Evolutionary conservation across 2,329 filamentous ascomycete species (phyloP).

Genomic region (Fusarium sp.): DNA sequence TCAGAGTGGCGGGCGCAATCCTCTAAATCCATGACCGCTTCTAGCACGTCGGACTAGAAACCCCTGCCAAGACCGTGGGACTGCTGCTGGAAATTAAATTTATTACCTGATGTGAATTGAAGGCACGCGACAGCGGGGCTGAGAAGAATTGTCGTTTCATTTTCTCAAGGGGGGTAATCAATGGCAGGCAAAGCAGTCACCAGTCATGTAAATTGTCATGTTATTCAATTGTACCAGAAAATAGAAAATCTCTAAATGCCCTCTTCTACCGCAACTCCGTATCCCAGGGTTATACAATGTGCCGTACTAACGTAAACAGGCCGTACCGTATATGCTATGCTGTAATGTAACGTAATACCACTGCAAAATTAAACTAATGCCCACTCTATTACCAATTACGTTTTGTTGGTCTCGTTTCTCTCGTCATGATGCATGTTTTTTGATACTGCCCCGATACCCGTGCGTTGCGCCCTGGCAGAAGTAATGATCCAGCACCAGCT

Average conservation of each 20-base stretch:
- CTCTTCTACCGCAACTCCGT: conserved; percentile 28
- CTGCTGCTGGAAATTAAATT: conserved; percentile 19
- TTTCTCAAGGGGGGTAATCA: not conserved
- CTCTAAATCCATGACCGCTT: not conserved
- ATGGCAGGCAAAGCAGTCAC: no score
- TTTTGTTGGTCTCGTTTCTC: conserved; percentile 24
- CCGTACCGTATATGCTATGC: conserved; percentile 4
- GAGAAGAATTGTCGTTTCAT: not conserved
- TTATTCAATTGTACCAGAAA: not conserved
- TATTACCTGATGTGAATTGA: conserved; percentile 2
- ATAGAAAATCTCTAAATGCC: conserved; percentile 4
- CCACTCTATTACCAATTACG: conserved; percentile 40
- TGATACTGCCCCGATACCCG: conserved; percentile 28
- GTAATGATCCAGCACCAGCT: conserved; percentile 41
- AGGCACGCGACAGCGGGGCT: conserved; percentile 11
- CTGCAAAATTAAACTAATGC: conserved; percentile 21
- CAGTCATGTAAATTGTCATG: not conserved
- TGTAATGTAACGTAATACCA: conserved; percentile 3
- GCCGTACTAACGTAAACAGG: not conserved
- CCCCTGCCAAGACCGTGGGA: conserved; percentile 18
- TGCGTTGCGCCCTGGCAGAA: conserved; percentile 33
- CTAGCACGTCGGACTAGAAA: not conserved
- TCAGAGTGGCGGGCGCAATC: not conserved
- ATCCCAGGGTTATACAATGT: conserved; percentile 9
- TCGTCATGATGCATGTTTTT: conserved; percentile 35